Conservation (phyloP, 768 basidiomycete species). For the Leccinum subgranulosum region DNA sequence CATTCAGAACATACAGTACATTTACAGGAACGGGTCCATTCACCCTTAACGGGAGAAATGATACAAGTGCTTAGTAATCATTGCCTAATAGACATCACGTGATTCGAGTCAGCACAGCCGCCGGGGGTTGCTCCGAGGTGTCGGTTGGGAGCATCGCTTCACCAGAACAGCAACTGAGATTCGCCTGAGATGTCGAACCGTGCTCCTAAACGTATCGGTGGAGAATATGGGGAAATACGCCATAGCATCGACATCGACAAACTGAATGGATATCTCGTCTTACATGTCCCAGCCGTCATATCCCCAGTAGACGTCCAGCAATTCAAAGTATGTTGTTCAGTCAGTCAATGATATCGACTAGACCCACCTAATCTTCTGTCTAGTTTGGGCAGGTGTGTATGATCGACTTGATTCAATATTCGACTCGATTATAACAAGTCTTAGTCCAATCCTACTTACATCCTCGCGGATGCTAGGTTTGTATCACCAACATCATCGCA, state of each 20-base stretch:
- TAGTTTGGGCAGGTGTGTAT: conserved; percentile 82
- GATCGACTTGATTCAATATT: neutral
- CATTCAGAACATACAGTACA: neutral
- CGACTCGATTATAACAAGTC: neutral
- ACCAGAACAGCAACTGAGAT: neutral
- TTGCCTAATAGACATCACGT: neutral
- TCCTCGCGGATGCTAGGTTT: conserved; percentile 75
- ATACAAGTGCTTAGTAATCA: too few species aligned
- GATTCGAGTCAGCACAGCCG: neutral
- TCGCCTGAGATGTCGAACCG: conserved; percentile 18
- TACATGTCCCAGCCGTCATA: conserved; percentile 51
- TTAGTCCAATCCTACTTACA: conserved; percentile 96
- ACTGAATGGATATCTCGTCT: conserved; percentile 64
- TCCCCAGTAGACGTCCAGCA: conserved; percentile 81
- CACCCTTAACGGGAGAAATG: neutral
- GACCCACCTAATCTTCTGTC: conserved; percentile 2
- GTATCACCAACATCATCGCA: conserved; percentile 19
- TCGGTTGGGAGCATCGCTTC: neutral
- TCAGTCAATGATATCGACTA: neutral
- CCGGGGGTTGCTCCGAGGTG: neutral
- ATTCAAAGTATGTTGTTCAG: conserved; percentile 67
- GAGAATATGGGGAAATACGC: conserved; percentile 72
- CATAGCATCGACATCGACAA: conserved; percentile 62
- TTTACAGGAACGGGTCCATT: neutral
- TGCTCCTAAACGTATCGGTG: conserved; percentile 53